These are phyloP conservation scores for Patellifolia procumbens DNA, from an alignment of 179 eudicot species.

Conservation along the genomic window DNA sequence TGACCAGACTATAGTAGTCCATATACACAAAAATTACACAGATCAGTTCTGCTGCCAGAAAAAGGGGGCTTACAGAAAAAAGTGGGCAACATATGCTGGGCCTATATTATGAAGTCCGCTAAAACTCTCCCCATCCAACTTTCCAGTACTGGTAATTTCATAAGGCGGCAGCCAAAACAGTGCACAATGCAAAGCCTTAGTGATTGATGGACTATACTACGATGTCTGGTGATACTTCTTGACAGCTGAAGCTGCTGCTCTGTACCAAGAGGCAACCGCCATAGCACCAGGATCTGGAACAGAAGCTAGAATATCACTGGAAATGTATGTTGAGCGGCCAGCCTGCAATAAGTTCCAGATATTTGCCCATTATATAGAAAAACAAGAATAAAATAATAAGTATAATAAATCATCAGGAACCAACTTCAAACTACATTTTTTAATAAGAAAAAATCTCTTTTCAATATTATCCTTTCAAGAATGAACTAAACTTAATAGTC, in stretches of 20 bases:
- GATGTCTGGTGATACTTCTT: slow-evolving; percentile 37
- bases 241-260: slow-evolving; percentile 82
- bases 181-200: slow-evolving; percentile 5
- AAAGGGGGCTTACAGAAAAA: slow-evolving; percentile 14
- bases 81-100: neutral
- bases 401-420: neutral
- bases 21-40: neutral
- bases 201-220: neutral
- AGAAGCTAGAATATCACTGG: slow-evolving; percentile 63
- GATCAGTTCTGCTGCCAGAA: slow-evolving; percentile 6
- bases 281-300: slow-evolving; percentile 98
- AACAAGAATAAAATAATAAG: neutral
- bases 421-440: neutral
- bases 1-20: neutral
- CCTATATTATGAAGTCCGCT: slow-evolving; percentile 16
- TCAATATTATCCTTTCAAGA: neutral
- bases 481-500: neutral
- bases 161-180: slow-evolving; percentile 58
- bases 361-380: neutral
- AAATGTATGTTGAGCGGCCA: slow-evolving; percentile 83
- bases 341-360: slow-evolving; percentile 49
- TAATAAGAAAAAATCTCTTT: no score
- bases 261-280: slow-evolving; percentile 97
- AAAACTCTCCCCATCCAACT: slow-evolving; percentile 47
- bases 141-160: slow-evolving; percentile 65